Percentiles rank a stretch among this genome's conserved stretches.
Evolutionary conservation across 179 eudicot genomes (phyloP).

Genomic region (Sideroxylon spinosum): DNA sequence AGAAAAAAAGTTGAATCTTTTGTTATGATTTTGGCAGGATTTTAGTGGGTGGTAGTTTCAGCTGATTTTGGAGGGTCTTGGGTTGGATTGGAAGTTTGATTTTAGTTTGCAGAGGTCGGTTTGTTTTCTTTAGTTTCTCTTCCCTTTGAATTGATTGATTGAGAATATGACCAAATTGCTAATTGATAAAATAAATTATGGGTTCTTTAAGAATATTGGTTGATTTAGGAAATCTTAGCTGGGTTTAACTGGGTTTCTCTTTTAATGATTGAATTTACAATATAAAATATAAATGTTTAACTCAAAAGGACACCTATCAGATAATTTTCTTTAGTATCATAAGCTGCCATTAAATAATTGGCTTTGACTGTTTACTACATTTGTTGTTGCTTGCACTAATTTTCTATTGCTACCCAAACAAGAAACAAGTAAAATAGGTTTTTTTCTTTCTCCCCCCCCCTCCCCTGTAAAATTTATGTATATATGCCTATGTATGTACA

Average conservation of each 20-base stretch:
- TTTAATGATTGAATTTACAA: slow-evolving; percentile 44
- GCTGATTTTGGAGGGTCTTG: slow-evolving; percentile 24
- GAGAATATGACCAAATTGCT: slow-evolving; percentile 4
- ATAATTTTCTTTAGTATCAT: slow-evolving; percentile 26
- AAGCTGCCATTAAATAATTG: slow-evolving; percentile 40
- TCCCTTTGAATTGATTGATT: slow-evolving; percentile 2
- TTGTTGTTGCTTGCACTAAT: slow-evolving; percentile 18
- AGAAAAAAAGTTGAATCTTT: slow-evolving; percentile 12
- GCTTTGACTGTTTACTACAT: slow-evolving; percentile 33
- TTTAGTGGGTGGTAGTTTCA: slow-evolving; percentile 15
- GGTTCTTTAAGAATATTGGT: slow-evolving; percentile 18
- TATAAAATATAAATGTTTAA: slow-evolving; percentile 29
- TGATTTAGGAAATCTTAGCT: slow-evolving; percentile 35
- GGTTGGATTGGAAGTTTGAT: slow-evolving; percentile 8
- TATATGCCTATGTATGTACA: neutral
- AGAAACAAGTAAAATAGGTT: slow-evolving; percentile 31
- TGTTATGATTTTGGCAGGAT: slow-evolving; percentile 20
- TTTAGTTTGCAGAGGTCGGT: slow-evolving; percentile 27
- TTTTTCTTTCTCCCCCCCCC: neutral
- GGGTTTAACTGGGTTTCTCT: slow-evolving; percentile 39
- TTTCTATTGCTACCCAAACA: slow-evolving; percentile 41
- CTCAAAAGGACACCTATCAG: slow-evolving; percentile 26
- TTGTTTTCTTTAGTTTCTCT: slow-evolving; percentile 11
- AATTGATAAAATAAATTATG: slow-evolving; percentile 10
- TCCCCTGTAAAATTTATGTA: neutral